These are phyloP conservation scores for Chlorella sp. DNA, from an alignment of 139 green algal genomes.

Conservation along the genomic window DNA sequence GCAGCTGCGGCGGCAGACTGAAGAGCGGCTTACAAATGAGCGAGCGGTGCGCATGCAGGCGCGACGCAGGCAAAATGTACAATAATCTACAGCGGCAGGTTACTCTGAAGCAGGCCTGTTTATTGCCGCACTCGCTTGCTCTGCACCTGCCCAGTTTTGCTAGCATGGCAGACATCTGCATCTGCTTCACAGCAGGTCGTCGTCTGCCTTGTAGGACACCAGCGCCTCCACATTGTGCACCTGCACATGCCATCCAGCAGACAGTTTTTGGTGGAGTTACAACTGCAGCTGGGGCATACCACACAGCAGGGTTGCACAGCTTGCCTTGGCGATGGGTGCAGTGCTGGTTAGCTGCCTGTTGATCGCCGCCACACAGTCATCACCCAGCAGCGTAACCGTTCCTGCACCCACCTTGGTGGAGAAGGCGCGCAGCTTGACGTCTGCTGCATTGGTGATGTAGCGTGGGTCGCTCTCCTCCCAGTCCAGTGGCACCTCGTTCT, in stretches of 20 bases:
- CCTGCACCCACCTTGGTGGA: constrained; percentile 80
- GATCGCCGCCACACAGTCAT: too few species aligned
- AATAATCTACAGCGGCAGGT: background rate
- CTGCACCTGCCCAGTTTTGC: too few species aligned
- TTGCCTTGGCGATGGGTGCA: background rate
- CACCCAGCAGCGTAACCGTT: too few species aligned
- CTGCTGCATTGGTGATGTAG: constrained; percentile 82
- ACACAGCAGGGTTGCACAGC: background rate
- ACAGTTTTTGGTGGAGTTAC: too few species aligned
- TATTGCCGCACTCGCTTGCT: background rate
- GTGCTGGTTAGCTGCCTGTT: too few species aligned
- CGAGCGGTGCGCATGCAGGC: background rate
- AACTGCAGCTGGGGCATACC: too few species aligned
- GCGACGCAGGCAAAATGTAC: background rate
- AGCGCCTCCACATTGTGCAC: constrained; percentile 93
- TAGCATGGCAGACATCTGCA: too few species aligned
- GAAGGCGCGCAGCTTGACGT: constrained; percentile 92
- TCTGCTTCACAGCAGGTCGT: constrained; percentile 9
- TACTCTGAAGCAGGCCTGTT: background rate
- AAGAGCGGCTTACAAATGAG: background rate
- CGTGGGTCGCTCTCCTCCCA: constrained; percentile 94
- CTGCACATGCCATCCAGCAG: too few species aligned
- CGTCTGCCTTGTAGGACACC: constrained; percentile 84
- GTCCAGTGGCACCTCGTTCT: constrained; percentile 78
- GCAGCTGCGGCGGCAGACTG: background rate